These are phyloP conservation scores for Diplodia corticola DNA, from an alignment of 2,329 filamentous ascomycete genomes.

Conservation along the genomic window DNA sequence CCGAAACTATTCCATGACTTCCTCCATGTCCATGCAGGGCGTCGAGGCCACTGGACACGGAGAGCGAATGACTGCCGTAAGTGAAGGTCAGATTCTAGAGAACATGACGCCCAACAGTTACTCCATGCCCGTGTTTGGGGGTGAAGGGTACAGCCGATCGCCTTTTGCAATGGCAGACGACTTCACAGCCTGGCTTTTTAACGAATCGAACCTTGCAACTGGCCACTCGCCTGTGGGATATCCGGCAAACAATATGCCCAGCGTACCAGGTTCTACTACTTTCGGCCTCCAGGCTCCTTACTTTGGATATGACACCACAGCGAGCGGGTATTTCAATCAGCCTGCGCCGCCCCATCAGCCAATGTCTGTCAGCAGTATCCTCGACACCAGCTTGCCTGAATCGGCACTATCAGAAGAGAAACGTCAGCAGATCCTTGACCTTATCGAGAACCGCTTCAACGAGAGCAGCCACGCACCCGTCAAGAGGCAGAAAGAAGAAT, in stretches of 20 bases:
- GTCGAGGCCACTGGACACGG: conserved; percentile 40
- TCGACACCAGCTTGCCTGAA: conserved; percentile 78
- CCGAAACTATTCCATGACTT: conserved; percentile 4
- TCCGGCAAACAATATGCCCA: conserved; percentile 34
- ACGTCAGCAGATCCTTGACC: conserved; percentile 76
- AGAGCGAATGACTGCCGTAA: conserved; percentile 38
- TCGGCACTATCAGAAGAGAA: conserved; percentile 84
- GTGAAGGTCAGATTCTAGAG: conserved; percentile 44
- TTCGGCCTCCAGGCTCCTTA: conserved; percentile 52
- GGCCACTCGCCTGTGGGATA: conserved; percentile 43
- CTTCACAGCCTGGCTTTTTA: conserved; percentile 83
- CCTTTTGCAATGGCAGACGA: conserved; percentile 87
- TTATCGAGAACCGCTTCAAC: conserved; percentile 79
- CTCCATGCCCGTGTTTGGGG: conserved; percentile 83
- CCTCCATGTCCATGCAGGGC: conserved; percentile 34
- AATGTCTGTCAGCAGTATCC: conserved; percentile 84
- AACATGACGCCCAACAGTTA: conserved; percentile 51
- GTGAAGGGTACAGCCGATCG: conserved; percentile 79
- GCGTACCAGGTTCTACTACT: conserved; percentile 42
- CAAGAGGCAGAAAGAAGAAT: conserved; percentile 71
- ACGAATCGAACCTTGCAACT: conserved; percentile 57
- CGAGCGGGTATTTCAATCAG: conserved; percentile 50
- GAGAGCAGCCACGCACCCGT: conserved; percentile 74
- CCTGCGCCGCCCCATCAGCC: conserved; percentile 67
- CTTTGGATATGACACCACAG: conserved; percentile 51